A percentile compares a stretch with the other conserved stretches of the same genome.
These are phyloP conservation scores for Talaromyces verruculosus DNA, from an alignment of 2,329 filamentous ascomycete genomes.

Conservation along the genomic window DNA sequence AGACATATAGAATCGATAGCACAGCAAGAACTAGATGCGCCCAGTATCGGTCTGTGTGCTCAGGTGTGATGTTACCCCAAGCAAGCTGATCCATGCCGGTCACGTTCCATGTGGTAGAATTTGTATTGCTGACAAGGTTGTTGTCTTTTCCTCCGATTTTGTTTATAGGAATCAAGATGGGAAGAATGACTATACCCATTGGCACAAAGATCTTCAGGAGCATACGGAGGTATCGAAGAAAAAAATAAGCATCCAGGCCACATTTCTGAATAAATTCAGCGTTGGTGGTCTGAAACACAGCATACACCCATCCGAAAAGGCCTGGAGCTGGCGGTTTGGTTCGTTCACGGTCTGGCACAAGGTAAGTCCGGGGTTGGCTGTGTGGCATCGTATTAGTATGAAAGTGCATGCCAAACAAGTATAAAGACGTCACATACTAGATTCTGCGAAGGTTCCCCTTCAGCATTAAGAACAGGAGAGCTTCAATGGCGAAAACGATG, in stretches of 20 bases:
- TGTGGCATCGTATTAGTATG: slow-evolving; percentile 20
- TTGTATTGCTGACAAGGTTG: slow-evolving; percentile 45
- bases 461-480: slow-evolving; percentile 71
- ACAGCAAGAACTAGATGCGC: slow-evolving; percentile 81
- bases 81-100: slow-evolving; percentile 77
- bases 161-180: slow-evolving; percentile 84
- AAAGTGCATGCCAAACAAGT: slow-evolving; percentile 1
- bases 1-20: slow-evolving; percentile 76
- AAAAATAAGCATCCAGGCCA: slow-evolving; percentile 95
- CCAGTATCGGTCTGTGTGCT: slow-evolving; percentile 70
- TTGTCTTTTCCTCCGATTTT: slow-evolving; percentile 67
- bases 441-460: slow-evolving; percentile 78
- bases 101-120: slow-evolving; percentile 48
- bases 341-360: slow-evolving; percentile 81
- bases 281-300: slow-evolving; percentile 66
- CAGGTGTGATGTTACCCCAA: slow-evolving; percentile 77
- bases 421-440: slow-evolving; percentile 60
- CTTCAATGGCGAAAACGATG: slow-evolving; percentile 61
- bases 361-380: slow-evolving; percentile 79
- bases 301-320: slow-evolving; percentile 55
- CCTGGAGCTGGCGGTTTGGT: slow-evolving; percentile 69
- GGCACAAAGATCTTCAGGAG: slow-evolving; percentile 91
- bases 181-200: slow-evolving; percentile 73
- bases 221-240: slow-evolving; percentile 82
- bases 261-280: slow-evolving; percentile 93